Conservation (phyloP, 148 eudicot species). For the Fagopyrum esculentum region DNA sequence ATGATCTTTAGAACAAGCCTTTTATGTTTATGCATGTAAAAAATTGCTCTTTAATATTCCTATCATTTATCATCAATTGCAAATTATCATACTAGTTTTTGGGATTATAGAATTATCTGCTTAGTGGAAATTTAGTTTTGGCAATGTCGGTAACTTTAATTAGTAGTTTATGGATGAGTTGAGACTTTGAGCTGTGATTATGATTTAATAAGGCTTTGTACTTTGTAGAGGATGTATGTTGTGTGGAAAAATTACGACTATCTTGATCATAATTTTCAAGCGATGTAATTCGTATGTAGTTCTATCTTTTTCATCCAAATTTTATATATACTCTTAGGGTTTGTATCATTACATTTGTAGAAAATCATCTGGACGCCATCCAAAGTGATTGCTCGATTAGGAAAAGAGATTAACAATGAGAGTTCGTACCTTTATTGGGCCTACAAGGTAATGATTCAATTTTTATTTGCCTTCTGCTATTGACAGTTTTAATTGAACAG, state of each 20-base stretch:
- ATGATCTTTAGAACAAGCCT: background rate
- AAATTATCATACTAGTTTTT: background rate
- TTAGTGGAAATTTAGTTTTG: background rate
- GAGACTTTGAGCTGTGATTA: background rate
- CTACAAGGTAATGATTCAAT: conserved; percentile 45
- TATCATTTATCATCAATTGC: background rate
- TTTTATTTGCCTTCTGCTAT: background rate
- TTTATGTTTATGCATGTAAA: background rate
- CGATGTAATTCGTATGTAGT: background rate
- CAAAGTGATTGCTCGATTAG: conserved; percentile 82
- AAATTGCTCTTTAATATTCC: background rate
- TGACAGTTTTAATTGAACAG: background rate
- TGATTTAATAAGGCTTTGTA: background rate
- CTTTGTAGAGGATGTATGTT: background rate
- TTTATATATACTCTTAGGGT: background rate
- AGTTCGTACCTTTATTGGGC: conserved; percentile 95
- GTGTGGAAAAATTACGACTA: background rate
- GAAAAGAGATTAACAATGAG: conserved; percentile 87
- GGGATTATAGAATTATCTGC: background rate
- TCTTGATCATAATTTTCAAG: background rate
- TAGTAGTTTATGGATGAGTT: background rate
- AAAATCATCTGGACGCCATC: conserved; percentile 84
- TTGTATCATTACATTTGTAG: conserved; percentile 24
- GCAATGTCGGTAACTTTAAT: background rate
- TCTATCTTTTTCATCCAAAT: background rate